These are phyloP conservation scores for Podospora conica DNA, from an alignment of 495 filamentous ascomycete species.

Conservation along the genomic window DNA sequence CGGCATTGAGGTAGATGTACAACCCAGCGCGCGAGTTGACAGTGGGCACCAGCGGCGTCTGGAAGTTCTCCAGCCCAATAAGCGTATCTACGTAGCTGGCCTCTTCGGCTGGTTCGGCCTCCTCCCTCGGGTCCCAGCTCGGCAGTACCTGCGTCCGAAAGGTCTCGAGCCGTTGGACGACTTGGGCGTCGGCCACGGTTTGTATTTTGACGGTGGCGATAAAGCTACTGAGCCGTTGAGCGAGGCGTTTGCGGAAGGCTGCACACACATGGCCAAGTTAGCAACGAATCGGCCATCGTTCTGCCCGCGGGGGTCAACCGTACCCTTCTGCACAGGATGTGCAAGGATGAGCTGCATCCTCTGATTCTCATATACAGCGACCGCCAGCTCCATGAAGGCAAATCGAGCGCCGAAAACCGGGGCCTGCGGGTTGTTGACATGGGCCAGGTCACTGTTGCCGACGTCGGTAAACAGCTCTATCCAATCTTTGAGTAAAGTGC, in stretches of 20 bases:
- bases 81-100: slow-evolving; percentile 49
- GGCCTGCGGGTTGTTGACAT: slow-evolving; percentile 36
- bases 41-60: slow-evolving; percentile 58
- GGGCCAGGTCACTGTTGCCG: slow-evolving; percentile 35
- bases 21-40: slow-evolving; percentile 81
- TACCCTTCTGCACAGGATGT: slow-evolving; percentile 41
- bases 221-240: slow-evolving; percentile 44
- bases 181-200: slow-evolving; percentile 41
- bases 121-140: slow-evolving; percentile 40
- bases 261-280: background rate
- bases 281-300: background rate
- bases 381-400: slow-evolving; percentile 48
- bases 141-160: slow-evolving; percentile 47
- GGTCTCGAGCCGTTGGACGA: slow-evolving; percentile 44
- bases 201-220: slow-evolving; percentile 39
- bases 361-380: slow-evolving; percentile 45
- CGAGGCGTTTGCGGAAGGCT: slow-evolving; percentile 44
- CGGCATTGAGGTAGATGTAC: slow-evolving; percentile 85
- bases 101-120: slow-evolving; percentile 41
- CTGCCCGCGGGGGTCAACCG: background rate
- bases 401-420: slow-evolving; percentile 45
- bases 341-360: slow-evolving; percentile 40
- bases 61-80: slow-evolving; percentile 48
- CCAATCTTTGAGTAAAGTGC: slow-evolving; percentile 34
- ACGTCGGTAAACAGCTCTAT: slow-evolving; percentile 41